phyloP scores from a whole-genome alignment of 1,139 yeast species.

The Geotrichum bryndzae region DNA sequence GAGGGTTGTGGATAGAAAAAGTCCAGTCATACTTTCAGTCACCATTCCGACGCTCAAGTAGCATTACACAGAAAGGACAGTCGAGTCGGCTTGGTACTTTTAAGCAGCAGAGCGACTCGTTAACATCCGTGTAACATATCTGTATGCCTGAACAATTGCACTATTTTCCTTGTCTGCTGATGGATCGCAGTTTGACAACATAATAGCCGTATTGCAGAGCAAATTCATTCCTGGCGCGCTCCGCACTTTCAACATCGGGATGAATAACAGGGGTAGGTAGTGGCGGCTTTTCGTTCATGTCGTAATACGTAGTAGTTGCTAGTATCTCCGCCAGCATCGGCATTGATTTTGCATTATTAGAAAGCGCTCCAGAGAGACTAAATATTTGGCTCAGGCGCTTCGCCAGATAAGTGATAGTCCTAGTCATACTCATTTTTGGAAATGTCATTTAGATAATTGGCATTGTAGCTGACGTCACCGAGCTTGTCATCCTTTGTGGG shows the following conservation, averaged over 20 bases:
- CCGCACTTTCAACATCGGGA: slow-evolving; percentile 1
- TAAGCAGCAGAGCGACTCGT: neutral
- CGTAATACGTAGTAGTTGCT: neutral
- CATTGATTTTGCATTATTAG: neutral
- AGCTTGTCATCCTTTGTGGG: neutral
- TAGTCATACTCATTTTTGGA: neutral
- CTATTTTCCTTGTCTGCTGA: neutral
- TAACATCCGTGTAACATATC: neutral
- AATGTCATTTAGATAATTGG: neutral
- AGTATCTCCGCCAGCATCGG: neutral
- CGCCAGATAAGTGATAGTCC: neutral
- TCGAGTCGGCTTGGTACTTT: neutral
- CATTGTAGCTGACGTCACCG: neutral
- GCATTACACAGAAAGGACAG: neutral
- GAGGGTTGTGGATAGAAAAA: neutral
- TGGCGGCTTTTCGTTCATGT: neutral
- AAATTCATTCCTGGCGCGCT: neutral
- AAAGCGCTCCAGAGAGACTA: neutral
- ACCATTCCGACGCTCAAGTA: neutral
- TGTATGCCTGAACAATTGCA: neutral
- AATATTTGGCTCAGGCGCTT: neutral
- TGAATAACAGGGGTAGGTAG: neutral
- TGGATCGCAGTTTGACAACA: neutral
- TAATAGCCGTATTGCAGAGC: neutral
- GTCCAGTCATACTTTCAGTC: neutral